phyloP scores from a whole-genome alignment of 306 rosid genomes.

The Cyamopsis tetragonoloba region DNA sequence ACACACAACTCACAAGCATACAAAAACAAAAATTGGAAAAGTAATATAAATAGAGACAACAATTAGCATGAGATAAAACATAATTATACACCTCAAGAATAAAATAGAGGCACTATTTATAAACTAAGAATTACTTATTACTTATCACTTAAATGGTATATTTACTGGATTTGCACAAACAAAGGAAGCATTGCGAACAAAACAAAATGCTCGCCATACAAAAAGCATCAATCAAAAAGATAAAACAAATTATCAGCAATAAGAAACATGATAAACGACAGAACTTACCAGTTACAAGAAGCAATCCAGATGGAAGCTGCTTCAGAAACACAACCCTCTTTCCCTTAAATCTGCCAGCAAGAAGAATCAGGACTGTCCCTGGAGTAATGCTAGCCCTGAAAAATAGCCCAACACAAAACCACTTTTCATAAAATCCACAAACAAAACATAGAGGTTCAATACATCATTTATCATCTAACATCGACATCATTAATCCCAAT shows the following conservation, averaged over 20 bases:
- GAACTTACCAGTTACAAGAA: slow-evolving; percentile 59
- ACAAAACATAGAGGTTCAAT: too few relatives aligned
- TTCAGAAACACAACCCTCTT: slow-evolving; percentile 67
- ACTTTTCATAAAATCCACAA: background rate
- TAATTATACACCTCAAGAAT: background rate
- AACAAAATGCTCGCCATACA: background rate
- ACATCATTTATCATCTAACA: background rate
- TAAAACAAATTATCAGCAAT: slow-evolving; percentile 22
- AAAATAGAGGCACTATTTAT: background rate
- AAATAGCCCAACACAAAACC: background rate
- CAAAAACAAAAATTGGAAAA: background rate
- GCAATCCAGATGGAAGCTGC: slow-evolving; percentile 74
- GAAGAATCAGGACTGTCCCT: slow-evolving; percentile 60
- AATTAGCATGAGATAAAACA: background rate
- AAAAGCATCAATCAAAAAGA: background rate
- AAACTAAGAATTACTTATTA: background rate
- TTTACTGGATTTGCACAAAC: too few relatives aligned
- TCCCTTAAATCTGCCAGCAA: slow-evolving; percentile 74
- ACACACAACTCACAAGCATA: background rate
- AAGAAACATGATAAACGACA: slow-evolving; percentile 1
- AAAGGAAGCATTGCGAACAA: too few relatives aligned
- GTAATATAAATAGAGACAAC: background rate
- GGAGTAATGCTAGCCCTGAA: slow-evolving; percentile 62
- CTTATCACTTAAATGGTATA: too few relatives aligned
- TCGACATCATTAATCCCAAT: background rate